phyloP scores from a whole-genome alignment of 768 basidiomycete genomes.

The Termitomyces bulborhizus region DNA sequence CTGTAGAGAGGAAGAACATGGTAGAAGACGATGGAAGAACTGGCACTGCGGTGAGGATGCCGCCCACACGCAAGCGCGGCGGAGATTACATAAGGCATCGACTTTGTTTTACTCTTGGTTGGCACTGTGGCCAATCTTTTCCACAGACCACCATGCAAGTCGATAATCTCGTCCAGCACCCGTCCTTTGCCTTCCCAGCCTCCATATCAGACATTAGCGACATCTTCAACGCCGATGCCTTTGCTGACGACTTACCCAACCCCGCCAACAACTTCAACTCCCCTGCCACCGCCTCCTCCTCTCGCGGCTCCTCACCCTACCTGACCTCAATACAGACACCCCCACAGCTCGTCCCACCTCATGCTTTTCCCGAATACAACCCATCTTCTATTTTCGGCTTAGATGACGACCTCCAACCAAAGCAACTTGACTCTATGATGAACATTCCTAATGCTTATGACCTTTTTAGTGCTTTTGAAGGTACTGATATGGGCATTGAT shows the following conservation, averaged over 20 bases:
- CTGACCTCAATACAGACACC: conserved; percentile 38
- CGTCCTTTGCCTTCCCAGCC: conserved; percentile 17
- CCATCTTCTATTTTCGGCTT: conserved; percentile 36
- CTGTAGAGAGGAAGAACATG: conserved; percentile 5
- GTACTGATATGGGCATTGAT: conserved; percentile 21
- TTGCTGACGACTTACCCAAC: conserved; percentile 24
- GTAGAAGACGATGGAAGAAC: conserved; percentile 6
- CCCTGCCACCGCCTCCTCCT: conserved; percentile 31
- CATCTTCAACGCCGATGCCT: conserved; percentile 62
- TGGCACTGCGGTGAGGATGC: neutral
- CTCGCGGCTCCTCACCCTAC: conserved; percentile 37
- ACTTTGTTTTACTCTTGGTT: conserved; percentile 8
- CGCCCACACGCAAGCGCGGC: conserved; percentile 12
- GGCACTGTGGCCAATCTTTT: conserved; percentile 2
- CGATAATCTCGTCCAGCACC: conserved; percentile 28
- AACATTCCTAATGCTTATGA: conserved; percentile 25
- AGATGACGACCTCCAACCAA: conserved; percentile 40
- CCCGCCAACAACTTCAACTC: conserved; percentile 19
- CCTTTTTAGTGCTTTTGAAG: conserved; percentile 31
- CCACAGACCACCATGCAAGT: conserved; percentile 28
- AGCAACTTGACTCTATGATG: conserved; percentile 20
- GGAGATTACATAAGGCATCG: conserved; percentile 8
- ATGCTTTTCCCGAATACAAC: conserved; percentile 32
- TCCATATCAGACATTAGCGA: conserved; percentile 44
- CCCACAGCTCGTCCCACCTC: conserved; percentile 28